A percentile compares a stretch with the other conserved stretches of the same genome.
These are phyloP conservation scores for baker's yeast (Saccharomyces cerevisiae) DNA, from an alignment of 805 yeast species.

Conservation along the genomic window DNA sequence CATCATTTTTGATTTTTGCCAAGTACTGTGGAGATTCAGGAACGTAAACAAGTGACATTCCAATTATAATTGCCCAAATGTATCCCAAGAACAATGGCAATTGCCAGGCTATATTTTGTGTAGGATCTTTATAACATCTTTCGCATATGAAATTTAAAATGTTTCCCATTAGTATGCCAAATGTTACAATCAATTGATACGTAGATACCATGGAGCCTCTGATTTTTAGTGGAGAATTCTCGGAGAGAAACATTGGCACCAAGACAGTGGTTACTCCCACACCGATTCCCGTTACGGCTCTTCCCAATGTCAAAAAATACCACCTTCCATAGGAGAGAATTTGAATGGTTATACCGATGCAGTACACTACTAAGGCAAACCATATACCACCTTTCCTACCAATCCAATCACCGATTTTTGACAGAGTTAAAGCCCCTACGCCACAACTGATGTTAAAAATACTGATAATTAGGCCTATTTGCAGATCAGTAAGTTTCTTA, in stretches of 20 bases:
- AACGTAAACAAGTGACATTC: conserved; percentile 52
- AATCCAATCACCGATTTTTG: conserved; percentile 48
- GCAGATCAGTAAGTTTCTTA: conserved; percentile 19
- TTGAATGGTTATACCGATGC: conserved; percentile 53
- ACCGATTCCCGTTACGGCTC: conserved; percentile 62
- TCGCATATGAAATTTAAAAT: conserved; percentile 52
- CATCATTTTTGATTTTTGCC: conserved; percentile 37
- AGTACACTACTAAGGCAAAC: conserved; percentile 46
- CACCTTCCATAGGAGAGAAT: conserved; percentile 39
- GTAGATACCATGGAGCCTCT: conserved; percentile 62
- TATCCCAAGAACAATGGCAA: conserved; percentile 52
- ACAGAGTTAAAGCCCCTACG: conserved; percentile 54
- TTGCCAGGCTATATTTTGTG: conserved; percentile 52
- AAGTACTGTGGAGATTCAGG: conserved; percentile 65
- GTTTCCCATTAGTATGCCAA: conserved; percentile 62
- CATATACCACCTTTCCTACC: conserved; percentile 57
- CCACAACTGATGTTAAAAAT: conserved; percentile 65
- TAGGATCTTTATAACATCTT: conserved; percentile 9
- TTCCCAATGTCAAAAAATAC: conserved; percentile 58
- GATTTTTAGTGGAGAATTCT: conserved; percentile 54
- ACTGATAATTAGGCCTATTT: conserved; percentile 45
- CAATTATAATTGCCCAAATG: conserved; percentile 38
- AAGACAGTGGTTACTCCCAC: conserved; percentile 69
- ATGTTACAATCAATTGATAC: conserved; percentile 55
- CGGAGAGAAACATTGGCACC: conserved; percentile 64